Percentiles rank a stretch among this genome's conserved stretches.
Evolutionary conservation across 306 rosid species (phyloP).

Genomic region (Vigna radiata): DNA sequence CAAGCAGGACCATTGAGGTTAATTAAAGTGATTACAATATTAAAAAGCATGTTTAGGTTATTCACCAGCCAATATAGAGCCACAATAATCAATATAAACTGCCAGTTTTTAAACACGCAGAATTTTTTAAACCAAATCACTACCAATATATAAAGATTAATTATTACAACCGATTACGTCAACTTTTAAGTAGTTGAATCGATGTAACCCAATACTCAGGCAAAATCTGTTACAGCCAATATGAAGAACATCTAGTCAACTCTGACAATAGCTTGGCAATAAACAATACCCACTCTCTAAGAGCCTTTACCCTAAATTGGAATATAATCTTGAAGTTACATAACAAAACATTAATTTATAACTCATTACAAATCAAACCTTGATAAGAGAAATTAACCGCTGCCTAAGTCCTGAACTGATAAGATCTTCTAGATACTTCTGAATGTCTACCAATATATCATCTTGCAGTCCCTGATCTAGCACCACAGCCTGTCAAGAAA

Average conservation of each 20-base stretch:
- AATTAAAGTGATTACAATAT: neutral
- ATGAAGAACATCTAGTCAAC: constrained; percentile 1
- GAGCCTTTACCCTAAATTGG: constrained; percentile 21
- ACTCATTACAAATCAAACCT: constrained; percentile 59
- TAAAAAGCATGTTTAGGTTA: constrained; percentile 15
- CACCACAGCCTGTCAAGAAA: constrained; percentile 80
- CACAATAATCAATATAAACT: neutral
- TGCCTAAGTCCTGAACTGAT: constrained; percentile 82
- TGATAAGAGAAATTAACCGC: constrained; percentile 80
- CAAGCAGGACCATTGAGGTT: neutral
- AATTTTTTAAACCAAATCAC: neutral
- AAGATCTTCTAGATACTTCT: constrained; percentile 86
- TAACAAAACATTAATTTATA: constrained; percentile 2
- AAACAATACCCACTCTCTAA: constrained; percentile 25
- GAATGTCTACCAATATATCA: constrained; percentile 77
- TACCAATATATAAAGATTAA: neutral
- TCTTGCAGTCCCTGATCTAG: constrained; percentile 92
- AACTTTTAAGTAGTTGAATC: constrained; percentile 5
- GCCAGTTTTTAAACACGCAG: neutral
- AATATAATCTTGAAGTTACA: neutral
- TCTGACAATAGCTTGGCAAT: neutral
- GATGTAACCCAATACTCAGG: constrained; percentile 31
- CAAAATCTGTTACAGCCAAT: neutral
- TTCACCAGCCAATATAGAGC: constrained; percentile 10
- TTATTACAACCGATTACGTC: neutral